These are phyloP conservation scores for Salix exigua DNA, from an alignment of 345 rosid genomes.

Conservation along the genomic window DNA sequence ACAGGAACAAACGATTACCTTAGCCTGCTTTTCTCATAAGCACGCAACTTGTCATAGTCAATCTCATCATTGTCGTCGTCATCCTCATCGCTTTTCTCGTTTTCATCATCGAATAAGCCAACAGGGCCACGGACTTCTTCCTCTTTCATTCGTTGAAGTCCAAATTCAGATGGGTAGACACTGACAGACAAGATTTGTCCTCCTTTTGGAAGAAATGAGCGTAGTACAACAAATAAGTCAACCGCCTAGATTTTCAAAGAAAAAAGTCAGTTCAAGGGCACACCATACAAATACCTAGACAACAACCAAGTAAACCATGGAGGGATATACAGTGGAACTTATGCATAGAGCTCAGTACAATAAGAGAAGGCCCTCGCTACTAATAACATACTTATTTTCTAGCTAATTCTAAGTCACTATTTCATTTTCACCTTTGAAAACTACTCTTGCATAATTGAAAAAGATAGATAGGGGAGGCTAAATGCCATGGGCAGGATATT, in stretches of 20 bases:
- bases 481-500: neutral
- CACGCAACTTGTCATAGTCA: conserved; percentile 58
- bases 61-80: conserved; percentile 40
- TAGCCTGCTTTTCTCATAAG: conserved; percentile 73
- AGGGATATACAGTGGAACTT: neutral
- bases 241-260: conserved; percentile 48
- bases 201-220: conserved; percentile 77
- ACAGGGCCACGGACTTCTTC: conserved; percentile 93
- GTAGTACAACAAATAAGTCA: conserved; percentile 72
- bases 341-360: neutral
- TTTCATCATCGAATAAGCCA: conserved; percentile 58
- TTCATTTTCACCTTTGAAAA: too few relatives aligned
- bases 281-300: neutral
- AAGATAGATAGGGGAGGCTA: too few relatives aligned
- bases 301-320: neutral
- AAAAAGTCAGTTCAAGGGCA: neutral
- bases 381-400: too few relatives aligned
- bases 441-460: too few relatives aligned
- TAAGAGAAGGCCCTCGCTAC: neutral
- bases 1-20: conserved; percentile 40
- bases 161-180: conserved; percentile 90
- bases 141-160: conserved; percentile 83
- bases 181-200: conserved; percentile 69
- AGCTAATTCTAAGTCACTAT: neutral
- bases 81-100: conserved; percentile 28